Percentiles rank a stretch among this genome's conserved stretches.
These are phyloP conservation scores for Colletotrichum incanum DNA, from an alignment of 2,329 filamentous ascomycete species.

Conservation along the genomic window DNA sequence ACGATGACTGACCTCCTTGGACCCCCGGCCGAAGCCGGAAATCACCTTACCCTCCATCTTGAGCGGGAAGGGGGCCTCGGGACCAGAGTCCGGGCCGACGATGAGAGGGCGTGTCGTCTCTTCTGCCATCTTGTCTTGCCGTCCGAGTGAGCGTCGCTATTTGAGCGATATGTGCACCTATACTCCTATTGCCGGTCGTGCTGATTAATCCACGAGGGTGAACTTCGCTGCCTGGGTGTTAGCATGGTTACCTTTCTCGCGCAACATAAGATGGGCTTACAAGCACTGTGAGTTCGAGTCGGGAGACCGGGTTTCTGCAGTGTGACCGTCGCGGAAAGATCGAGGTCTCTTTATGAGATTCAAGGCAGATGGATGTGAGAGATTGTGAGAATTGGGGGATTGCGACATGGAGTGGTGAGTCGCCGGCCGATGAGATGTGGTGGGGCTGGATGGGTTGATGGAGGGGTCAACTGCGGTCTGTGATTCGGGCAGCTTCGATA, in stretches of 20 bases:
- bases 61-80: conserved; percentile 85
- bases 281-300: neutral
- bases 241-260: neutral
- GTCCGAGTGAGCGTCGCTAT: neutral
- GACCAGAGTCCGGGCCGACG: conserved; percentile 81
- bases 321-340: neutral
- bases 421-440: conserved; percentile 27
- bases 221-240: neutral
- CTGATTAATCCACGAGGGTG: conserved; percentile 26
- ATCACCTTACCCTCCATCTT: conserved; percentile 90
- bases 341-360: neutral
- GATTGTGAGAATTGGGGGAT: neutral
- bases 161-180: neutral
- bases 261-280: neutral
- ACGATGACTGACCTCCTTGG: conserved; percentile 79
- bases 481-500: conserved; percentile 38
- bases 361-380: neutral
- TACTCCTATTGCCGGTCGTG: neutral
- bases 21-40: conserved; percentile 93
- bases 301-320: neutral
- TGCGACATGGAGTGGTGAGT: conserved; percentile 26
- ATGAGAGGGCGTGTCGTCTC: conserved; percentile 72
- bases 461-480: conserved; percentile 22
- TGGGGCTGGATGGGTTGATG: conserved; percentile 33
- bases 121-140: conserved; percentile 16